A percentile compares a stretch with the other conserved stretches of the same genome.
These are phyloP conservation scores for Exophiala sp. DNA, from an alignment of 2,329 filamentous ascomycete genomes.

Conservation along the genomic window DNA sequence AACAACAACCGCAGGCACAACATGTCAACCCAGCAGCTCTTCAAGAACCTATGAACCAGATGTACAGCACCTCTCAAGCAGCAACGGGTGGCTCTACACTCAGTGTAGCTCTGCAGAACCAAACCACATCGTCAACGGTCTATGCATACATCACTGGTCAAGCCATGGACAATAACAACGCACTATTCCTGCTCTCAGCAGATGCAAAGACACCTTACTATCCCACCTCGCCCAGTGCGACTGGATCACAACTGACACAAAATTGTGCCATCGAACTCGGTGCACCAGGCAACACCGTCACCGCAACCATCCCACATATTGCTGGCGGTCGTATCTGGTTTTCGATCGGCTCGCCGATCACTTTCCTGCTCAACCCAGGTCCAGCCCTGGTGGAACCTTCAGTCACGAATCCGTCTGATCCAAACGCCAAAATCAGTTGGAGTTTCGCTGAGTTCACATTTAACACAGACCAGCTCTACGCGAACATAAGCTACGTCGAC, in stretches of 20 bases:
- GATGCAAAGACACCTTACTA: slow-evolving; percentile 66
- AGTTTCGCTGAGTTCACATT: slow-evolving; percentile 68
- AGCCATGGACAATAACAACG: slow-evolving; percentile 57
- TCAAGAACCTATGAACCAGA: background rate
- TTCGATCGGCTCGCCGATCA: slow-evolving; percentile 57
- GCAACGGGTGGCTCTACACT: slow-evolving; percentile 42
- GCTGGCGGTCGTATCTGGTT: slow-evolving; percentile 73
- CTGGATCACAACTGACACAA: slow-evolving; percentile 36
- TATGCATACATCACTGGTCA: slow-evolving; percentile 71
- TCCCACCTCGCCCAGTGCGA: slow-evolving; percentile 55
- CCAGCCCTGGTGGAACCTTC: slow-evolving; percentile 72
- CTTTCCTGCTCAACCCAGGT: slow-evolving; percentile 67
- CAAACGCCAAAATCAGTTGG: slow-evolving; percentile 62
- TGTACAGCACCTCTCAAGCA: too few species aligned
- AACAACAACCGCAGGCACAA: slow-evolving; percentile 5
- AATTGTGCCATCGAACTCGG: slow-evolving; percentile 65
- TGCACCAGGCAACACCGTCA: slow-evolving; percentile 56
- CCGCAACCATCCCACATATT: slow-evolving; percentile 65
- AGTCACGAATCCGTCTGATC: slow-evolving; percentile 62
- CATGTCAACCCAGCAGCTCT: background rate
- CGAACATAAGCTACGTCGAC: slow-evolving; percentile 72
- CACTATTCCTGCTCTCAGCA: slow-evolving; percentile 59
- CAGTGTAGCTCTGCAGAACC: slow-evolving; percentile 63
- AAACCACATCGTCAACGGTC: slow-evolving; percentile 57
- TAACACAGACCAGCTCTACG: slow-evolving; percentile 59